Percentiles rank a stretch among this genome's conserved stretches.
Conservation (phyloP, 805 yeast genomes). For the Candida manassasensis region DNA sequence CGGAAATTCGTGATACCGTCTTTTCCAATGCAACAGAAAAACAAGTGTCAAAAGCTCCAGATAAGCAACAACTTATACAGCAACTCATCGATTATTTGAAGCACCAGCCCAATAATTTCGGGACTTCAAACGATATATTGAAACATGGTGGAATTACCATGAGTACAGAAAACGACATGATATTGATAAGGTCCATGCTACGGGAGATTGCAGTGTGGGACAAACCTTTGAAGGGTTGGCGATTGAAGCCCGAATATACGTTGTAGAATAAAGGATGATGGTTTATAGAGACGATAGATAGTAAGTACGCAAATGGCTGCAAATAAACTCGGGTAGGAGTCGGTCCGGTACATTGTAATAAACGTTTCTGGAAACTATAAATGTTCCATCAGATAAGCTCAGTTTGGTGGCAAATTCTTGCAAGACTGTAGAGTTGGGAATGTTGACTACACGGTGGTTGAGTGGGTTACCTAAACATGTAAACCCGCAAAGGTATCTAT, state of each 20-base stretch:
- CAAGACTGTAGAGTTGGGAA: too few species aligned
- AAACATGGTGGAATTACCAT: constrained; percentile 23
- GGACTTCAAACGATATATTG: constrained; percentile 49
- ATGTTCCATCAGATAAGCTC: too few species aligned
- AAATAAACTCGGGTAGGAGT: too few species aligned
- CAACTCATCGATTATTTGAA: constrained; percentile 38
- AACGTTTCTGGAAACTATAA: too few species aligned
- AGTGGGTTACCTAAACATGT: background rate
- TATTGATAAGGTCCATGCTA: constrained; percentile 63
- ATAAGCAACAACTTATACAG: constrained; percentile 22
- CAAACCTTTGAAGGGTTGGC: constrained; percentile 56
- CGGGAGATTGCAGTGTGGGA: constrained; percentile 69
- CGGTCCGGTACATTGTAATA: too few species aligned
- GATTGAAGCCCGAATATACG: constrained; percentile 45
- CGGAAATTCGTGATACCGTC: constrained; percentile 20
- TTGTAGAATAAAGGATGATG: too few species aligned
- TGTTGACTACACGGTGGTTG: too few species aligned
- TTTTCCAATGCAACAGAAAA: constrained; percentile 12
- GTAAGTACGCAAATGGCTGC: too few species aligned
- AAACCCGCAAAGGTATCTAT: background rate
- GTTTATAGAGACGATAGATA: too few species aligned
- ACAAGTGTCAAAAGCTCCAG: constrained; percentile 20
- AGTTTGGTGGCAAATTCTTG: too few species aligned
- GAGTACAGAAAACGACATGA: constrained; percentile 45
- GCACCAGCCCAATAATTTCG: constrained; percentile 31